Conservation (phyloP, 371 early-diverging fungal genomes). For the Apophysomyces elegans region DNA sequence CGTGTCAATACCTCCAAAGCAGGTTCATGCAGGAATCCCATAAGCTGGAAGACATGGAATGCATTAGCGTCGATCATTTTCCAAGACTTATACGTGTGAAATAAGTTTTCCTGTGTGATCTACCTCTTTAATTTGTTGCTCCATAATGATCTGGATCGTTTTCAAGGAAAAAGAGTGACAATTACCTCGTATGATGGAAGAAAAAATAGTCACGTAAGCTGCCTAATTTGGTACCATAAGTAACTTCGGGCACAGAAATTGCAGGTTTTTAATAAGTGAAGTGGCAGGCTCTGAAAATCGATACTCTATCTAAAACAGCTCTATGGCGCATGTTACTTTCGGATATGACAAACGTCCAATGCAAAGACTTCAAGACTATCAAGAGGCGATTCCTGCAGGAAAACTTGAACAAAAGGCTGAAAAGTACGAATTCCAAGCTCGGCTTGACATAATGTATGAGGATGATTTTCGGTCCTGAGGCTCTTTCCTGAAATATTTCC, state of each 20-base stretch:
- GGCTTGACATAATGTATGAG: neutral
- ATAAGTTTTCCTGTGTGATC: neutral
- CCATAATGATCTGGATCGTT: constrained; percentile 18
- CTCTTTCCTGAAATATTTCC: neutral
- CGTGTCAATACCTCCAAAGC: constrained; percentile 56
- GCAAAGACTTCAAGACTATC: too few relatives aligned
- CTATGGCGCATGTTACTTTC: too few relatives aligned
- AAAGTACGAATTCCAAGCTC: neutral
- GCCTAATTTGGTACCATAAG: neutral
- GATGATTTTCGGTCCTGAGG: neutral
- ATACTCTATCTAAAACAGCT: too few relatives aligned
- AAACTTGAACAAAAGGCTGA: too few relatives aligned
- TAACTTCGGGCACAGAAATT: neutral
- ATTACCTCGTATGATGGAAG: neutral
- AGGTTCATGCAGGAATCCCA: constrained; percentile 68
- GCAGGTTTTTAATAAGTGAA: too few relatives aligned
- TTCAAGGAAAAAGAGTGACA: neutral
- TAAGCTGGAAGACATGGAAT: constrained; percentile 36
- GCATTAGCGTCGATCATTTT: neutral
- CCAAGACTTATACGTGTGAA: neutral
- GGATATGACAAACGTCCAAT: too few relatives aligned
- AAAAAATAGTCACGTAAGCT: constrained; percentile 2
- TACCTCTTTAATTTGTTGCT: constrained; percentile 31
- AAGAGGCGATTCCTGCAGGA: too few relatives aligned
- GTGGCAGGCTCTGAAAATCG: too few relatives aligned